A percentile compares a stretch with the other conserved stretches of the same genome.
Evolutionary conservation across 2,329 filamentous ascomycete genomes (phyloP).

Genomic region (Colletotrichum sp.): DNA sequence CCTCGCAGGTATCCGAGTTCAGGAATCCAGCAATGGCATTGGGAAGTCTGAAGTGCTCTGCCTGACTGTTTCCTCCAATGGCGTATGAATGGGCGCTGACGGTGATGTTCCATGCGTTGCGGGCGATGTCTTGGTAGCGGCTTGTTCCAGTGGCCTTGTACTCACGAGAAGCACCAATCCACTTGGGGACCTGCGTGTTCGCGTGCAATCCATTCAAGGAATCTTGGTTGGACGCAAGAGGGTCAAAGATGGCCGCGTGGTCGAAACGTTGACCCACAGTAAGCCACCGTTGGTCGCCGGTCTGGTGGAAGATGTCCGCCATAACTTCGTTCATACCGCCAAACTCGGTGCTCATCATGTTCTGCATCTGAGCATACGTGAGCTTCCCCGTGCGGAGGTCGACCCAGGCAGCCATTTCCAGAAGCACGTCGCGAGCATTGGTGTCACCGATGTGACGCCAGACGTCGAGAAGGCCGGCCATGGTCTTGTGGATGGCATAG

Average conservation of each 20-base stretch:
- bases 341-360: constrained; percentile 52
- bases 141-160: constrained; percentile 51
- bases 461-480: constrained; percentile 55
- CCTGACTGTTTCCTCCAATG: constrained; percentile 58
- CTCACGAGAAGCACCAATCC: constrained; percentile 54
- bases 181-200: constrained; percentile 59
- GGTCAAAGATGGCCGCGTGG: constrained; percentile 50
- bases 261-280: constrained; percentile 53
- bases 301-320: constrained; percentile 51
- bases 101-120: constrained; percentile 53
- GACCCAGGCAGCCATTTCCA: constrained; percentile 52
- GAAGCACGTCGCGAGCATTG: constrained; percentile 46
- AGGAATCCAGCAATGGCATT: constrained; percentile 51
- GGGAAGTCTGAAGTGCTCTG: constrained; percentile 54
- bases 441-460: constrained; percentile 49
- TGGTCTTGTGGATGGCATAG: constrained; percentile 59
- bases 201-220: constrained; percentile 52
- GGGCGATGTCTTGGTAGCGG: constrained; percentile 51
- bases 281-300: constrained; percentile 50
- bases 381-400: constrained; percentile 48
- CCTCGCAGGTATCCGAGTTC: constrained; percentile 51
- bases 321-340: constrained; percentile 60
- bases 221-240: constrained; percentile 49
- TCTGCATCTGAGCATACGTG: constrained; percentile 50
- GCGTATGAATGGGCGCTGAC: constrained; percentile 53